Percentiles rank a stretch among this genome's conserved stretches.
These are phyloP conservation scores for Penicillium hesseltinei DNA, from an alignment of 2,329 filamentous ascomycete species.

Conservation along the genomic window DNA sequence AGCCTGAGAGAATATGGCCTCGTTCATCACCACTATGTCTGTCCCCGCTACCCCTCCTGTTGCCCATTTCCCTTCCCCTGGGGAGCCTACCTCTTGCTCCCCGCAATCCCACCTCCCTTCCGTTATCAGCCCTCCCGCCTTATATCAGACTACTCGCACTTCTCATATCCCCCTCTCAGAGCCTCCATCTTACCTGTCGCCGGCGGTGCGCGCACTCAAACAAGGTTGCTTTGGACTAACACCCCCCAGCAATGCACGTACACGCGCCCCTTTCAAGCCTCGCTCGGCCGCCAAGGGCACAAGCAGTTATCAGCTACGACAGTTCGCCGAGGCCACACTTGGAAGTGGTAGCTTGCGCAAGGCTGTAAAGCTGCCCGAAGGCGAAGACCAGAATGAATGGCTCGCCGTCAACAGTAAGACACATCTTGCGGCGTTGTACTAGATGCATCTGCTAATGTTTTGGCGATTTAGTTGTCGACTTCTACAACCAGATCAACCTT, in stretches of 20 bases:
- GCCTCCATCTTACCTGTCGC: slow-evolving; percentile 38
- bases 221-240: slow-evolving; percentile 43
- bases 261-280: slow-evolving; percentile 86
- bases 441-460: slow-evolving; percentile 22
- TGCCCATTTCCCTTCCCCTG: slow-evolving; percentile 32
- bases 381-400: slow-evolving; percentile 98
- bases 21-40: slow-evolving; percentile 79
- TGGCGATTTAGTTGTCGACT: slow-evolving; percentile 79
- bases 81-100: slow-evolving; percentile 22
- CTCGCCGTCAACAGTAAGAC: slow-evolving; percentile 86
- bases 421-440: neutral
- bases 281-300: slow-evolving; percentile 82
- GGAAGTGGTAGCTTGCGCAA: slow-evolving; percentile 93
- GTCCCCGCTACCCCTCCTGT: slow-evolving; percentile 48
- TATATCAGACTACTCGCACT: slow-evolving; percentile 34
- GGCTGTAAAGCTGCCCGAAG: slow-evolving; percentile 93
- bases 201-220: slow-evolving; percentile 36
- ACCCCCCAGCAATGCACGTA: slow-evolving; percentile 72
- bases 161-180: slow-evolving; percentile 29
- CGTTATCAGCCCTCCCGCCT: slow-evolving; percentile 27
- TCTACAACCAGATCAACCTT: slow-evolving; percentile 99
- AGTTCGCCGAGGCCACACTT: slow-evolving; percentile 96
- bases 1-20: slow-evolving; percentile 56
- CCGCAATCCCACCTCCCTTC: slow-evolving; percentile 17
- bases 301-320: slow-evolving; percentile 87